phyloP scores from a whole-genome alignment of 2,329 filamentous ascomycete genomes.

The Sphaerostilbella broomeana region DNA sequence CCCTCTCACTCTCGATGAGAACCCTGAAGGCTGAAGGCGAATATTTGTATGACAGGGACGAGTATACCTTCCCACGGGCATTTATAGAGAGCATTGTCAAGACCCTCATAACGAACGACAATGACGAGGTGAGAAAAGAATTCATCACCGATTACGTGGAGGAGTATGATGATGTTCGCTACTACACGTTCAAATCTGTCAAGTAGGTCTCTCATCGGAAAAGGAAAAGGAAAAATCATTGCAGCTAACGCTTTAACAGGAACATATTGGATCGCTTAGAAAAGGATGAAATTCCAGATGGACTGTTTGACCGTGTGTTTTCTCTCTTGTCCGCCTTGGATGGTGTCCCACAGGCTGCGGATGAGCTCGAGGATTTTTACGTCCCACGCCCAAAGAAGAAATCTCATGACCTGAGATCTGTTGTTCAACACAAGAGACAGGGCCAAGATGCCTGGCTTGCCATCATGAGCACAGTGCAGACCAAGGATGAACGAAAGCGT shows the following conservation, averaged over 20 bases:
- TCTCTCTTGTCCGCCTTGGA: constrained; percentile 61
- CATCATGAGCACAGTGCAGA: constrained; percentile 61
- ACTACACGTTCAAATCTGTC: constrained; percentile 70
- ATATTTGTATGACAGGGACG: constrained; percentile 51
- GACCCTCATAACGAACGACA: constrained; percentile 51
- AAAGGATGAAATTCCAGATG: constrained; percentile 16
- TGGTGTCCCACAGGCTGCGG: constrained; percentile 58
- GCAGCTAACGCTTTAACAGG: constrained; percentile 16
- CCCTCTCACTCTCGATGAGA: constrained; percentile 74
- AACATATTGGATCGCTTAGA: constrained; percentile 21
- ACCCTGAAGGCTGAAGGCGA: constrained; percentile 73
- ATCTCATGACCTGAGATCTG: constrained; percentile 58
- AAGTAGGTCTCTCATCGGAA: constrained; percentile 48
- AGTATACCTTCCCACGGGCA: constrained; percentile 61
- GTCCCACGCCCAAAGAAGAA: constrained; percentile 58
- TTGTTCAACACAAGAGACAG: constrained; percentile 66
- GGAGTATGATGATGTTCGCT: constrained; percentile 77
- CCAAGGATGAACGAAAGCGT: constrained; percentile 68
- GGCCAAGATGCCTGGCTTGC: constrained; percentile 85
- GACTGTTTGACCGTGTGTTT: constrained; percentile 50
- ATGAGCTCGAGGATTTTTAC: constrained; percentile 65
- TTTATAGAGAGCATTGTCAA: constrained; percentile 61
- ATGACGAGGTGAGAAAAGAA: constrained; percentile 57
- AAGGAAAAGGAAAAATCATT: neutral
- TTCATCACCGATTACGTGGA: constrained; percentile 75